Base-by-base conservation (phyloP, 768 basidiomycete genomes). In the Dacryopinax primogenitus region DNA sequence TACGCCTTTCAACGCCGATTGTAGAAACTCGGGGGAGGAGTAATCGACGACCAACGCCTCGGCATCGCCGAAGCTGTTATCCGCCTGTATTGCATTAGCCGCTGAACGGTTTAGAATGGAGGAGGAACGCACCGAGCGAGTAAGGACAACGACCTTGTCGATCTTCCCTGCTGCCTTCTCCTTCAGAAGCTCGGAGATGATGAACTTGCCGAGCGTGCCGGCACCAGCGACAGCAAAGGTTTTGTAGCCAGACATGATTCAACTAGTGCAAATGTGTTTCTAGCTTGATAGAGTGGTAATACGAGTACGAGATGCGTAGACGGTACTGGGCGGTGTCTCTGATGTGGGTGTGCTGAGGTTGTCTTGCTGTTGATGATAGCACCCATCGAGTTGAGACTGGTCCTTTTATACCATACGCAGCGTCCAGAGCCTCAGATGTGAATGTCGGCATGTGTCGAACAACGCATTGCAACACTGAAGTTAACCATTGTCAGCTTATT, bases 141-240 rank as follows among this genome's bases (percentile, higher is more conserved):
- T 58, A 6, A 58, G 51, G 51, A 58, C 30, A 18, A 58, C 51
- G 18, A 58, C 51, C 26, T 6, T 58, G 13, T 26, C 23, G 51
- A 47, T 44, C 11, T 16, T 66, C 16, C 62, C 64, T 1, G 21
- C 16, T 3, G 47, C 18, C 39, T 62, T 58, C 1, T 28, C 63
- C 11, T 44, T 63, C 58, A 67, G 33, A 4, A 67, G 64, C 30
- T 67, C 67, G 13, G 33, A 11, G n/a, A 62, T 35, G 30, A 67
- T 62, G 41, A 44, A 47, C 13, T 3, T 33, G 4, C 67, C 67
- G 28, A 67, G 30, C 13, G 36, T 28, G 16, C 67, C 67, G 16
- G 61, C 67, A 23, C 67, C 67, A 16, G 64, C 64, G n/a, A 67
- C 37, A 1, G 64, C 64, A 28, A 67, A 67, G 58, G 26, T 30